A percentile compares a stretch with the other conserved stretches of the same genome.
phyloP scores from a whole-genome alignment of 345 rosid genomes.

The Mallotus nudiflorus region DNA sequence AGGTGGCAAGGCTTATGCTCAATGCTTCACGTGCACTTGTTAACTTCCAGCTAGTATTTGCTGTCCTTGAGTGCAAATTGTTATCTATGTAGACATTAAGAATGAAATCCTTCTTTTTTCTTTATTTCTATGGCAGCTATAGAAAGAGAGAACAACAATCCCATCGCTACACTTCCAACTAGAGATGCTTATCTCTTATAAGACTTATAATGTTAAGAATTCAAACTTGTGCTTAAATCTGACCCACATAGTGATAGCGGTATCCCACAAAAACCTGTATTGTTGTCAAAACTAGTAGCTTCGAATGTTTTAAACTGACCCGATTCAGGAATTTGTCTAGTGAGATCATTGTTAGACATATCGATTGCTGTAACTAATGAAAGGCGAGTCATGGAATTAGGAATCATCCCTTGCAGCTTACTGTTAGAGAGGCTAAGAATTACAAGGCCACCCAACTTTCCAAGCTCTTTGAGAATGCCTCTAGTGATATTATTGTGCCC shows the following conservation, averaged over 20 bases:
- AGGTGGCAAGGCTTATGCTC: slow-evolving; percentile 81
- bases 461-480: slow-evolving; percentile 67
- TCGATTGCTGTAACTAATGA: slow-evolving; percentile 63
- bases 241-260: slow-evolving; percentile 63
- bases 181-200: slow-evolving; percentile 51
- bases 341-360: slow-evolving; percentile 66
- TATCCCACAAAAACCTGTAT: too few species aligned
- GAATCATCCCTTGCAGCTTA: slow-evolving; percentile 64
- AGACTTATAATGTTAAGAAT: slow-evolving; percentile 50
- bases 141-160: slow-evolving; percentile 69
- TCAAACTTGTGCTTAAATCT: slow-evolving; percentile 17
- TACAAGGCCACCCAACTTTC: slow-evolving; percentile 58
- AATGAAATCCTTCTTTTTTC: slow-evolving; percentile 62
- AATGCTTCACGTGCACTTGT: slow-evolving; percentile 67
- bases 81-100: slow-evolving; percentile 59
- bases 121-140: slow-evolving; percentile 58
- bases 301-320: slow-evolving; percentile 85
- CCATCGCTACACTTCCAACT: slow-evolving; percentile 78
- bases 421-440: slow-evolving; percentile 87
- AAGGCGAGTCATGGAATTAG: slow-evolving; percentile 55
- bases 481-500: slow-evolving; percentile 77
- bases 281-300: slow-evolving; percentile 60
- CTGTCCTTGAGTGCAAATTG: slow-evolving; percentile 69
- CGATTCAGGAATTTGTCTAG: slow-evolving; percentile 68
- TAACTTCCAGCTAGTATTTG: slow-evolving; percentile 68